Evolutionary conservation across 2,329 filamentous ascomycete species (phyloP).

Genomic region (Xylaria sp.): DNA sequence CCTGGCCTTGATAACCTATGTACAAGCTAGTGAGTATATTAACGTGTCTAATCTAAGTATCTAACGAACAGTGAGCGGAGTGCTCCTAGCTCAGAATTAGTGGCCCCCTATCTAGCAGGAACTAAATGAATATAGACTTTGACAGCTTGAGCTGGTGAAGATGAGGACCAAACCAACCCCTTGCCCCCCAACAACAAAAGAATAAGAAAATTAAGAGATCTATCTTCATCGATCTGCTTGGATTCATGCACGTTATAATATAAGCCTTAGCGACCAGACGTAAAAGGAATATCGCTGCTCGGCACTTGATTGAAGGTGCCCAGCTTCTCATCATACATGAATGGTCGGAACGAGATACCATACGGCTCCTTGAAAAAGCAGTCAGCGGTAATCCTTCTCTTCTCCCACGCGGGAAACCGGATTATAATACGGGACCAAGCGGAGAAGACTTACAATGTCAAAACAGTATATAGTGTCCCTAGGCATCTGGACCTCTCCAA

Average conservation of each 20-base stretch:
- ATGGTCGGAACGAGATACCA: slow-evolving; percentile 24
- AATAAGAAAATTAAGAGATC: neutral
- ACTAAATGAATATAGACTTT: neutral
- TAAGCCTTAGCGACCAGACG: slow-evolving; percentile 1
- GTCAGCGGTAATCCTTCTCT: neutral
- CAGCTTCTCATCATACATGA: slow-evolving; percentile 18
- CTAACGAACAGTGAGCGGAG: neutral
- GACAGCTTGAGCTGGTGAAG: neutral
- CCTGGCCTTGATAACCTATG: neutral
- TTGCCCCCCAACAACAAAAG: neutral
- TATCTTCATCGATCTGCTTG: neutral
- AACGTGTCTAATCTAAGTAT: neutral
- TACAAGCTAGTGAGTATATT: neutral
- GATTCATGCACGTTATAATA: neutral
- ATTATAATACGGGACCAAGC: neutral
- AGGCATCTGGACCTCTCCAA: slow-evolving; percentile 27
- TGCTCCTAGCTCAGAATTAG: neutral
- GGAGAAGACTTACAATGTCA: slow-evolving; percentile 24
- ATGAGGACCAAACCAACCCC: no score
- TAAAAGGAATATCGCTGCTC: slow-evolving; percentile 26
- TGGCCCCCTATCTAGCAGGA: neutral
- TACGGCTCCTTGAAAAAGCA: slow-evolving; percentile 27
- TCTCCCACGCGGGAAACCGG: neutral
- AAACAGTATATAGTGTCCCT: slow-evolving; percentile 30
- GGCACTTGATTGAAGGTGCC: slow-evolving; percentile 26